A percentile compares a stretch with the other conserved stretches of the same genome.
These are phyloP conservation scores for Crassisporium funariophilum DNA, from an alignment of 768 basidiomycete species.

Conservation along the genomic window DNA sequence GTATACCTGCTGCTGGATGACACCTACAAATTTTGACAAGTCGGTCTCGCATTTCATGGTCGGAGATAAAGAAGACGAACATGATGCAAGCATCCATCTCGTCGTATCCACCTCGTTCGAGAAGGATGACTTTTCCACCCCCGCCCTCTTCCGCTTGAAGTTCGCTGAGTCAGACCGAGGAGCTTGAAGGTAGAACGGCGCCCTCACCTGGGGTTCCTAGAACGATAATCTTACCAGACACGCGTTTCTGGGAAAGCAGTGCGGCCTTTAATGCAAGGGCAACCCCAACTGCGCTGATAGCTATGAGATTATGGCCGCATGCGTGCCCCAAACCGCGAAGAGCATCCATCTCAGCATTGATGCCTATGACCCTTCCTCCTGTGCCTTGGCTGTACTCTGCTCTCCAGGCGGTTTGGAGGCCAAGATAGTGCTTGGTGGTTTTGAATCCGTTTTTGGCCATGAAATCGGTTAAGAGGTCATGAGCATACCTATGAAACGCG, in stretches of 20 bases:
- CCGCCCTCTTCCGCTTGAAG: conserved; percentile 73
- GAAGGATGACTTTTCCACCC: conserved; percentile 74
- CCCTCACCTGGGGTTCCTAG: conserved; percentile 73
- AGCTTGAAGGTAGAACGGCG: background rate
- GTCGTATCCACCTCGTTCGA: conserved; percentile 75
- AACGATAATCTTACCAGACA: conserved; percentile 69
- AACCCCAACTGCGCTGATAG: conserved; percentile 72
- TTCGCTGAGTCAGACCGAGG: background rate
- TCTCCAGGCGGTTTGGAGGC: conserved; percentile 75
- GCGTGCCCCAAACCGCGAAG: conserved; percentile 60
- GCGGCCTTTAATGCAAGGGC: conserved; percentile 76
- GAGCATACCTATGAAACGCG: conserved; percentile 58
- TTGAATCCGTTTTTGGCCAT: conserved; percentile 68
- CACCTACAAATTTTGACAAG: conserved; percentile 48
- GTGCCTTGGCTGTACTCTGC: conserved; percentile 65
- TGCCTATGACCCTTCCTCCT: conserved; percentile 67
- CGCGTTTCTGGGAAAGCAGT: conserved; percentile 54
- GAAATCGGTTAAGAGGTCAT: conserved; percentile 66
- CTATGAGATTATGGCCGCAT: conserved; percentile 86
- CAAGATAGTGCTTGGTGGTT: conserved; percentile 72
- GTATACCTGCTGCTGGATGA: conserved; percentile 65
- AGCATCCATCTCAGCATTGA: conserved; percentile 83
- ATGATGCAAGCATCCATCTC: conserved; percentile 84
- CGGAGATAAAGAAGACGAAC: conserved; percentile 33
- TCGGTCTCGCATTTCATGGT: background rate